A percentile compares a stretch with the other conserved stretches of the same genome.
phyloP scores from a whole-genome alignment of 257 asterid genomes.

The Salvia splendens region DNA sequence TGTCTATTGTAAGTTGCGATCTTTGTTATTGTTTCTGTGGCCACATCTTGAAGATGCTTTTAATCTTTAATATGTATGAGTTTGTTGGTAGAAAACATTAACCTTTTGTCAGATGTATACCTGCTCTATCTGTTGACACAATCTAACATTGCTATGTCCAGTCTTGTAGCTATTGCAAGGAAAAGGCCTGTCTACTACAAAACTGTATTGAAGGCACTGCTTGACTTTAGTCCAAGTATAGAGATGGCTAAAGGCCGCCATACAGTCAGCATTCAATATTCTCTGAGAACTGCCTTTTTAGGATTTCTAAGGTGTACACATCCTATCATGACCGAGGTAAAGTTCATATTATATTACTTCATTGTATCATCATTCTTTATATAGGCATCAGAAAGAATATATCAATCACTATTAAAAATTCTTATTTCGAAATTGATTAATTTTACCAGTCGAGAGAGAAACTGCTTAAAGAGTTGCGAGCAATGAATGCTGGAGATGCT shows the following conservation, averaged over 20 bases:
- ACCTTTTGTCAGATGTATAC: not conserved
- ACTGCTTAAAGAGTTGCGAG: slow-evolving; percentile 76
- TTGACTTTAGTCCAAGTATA: slow-evolving; percentile 61
- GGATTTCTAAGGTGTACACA: slow-evolving; percentile 91
- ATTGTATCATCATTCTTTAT: not conserved
- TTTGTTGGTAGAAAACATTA: slow-evolving; percentile 14
- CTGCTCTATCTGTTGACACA: slow-evolving; percentile 9
- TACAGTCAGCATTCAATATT: slow-evolving; percentile 75
- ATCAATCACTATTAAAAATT: slow-evolving; percentile 11
- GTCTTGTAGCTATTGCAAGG: slow-evolving; percentile 89
- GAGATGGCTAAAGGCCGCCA: slow-evolving; percentile 74
- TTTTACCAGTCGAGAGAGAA: slow-evolving; percentile 76
- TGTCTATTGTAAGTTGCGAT: not conserved
- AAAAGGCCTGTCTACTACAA: slow-evolving; percentile 71
- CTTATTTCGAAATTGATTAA: slow-evolving; percentile 28
- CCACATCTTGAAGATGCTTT: slow-evolving; percentile 21
- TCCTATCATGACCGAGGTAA: slow-evolving; percentile 78
- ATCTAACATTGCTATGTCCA: slow-evolving; percentile 48
- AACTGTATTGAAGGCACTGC: slow-evolving; percentile 62
- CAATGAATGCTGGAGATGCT: slow-evolving; percentile 97
- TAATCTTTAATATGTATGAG: slow-evolving; percentile 16
- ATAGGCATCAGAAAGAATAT: slow-evolving; percentile 1
- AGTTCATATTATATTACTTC: slow-evolving; percentile 28
- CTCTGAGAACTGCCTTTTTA: slow-evolving; percentile 84
- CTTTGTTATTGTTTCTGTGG: slow-evolving; percentile 10